phyloP scores from a whole-genome alignment of 257 asterid species.

The Salvia miltiorrhiza region DNA sequence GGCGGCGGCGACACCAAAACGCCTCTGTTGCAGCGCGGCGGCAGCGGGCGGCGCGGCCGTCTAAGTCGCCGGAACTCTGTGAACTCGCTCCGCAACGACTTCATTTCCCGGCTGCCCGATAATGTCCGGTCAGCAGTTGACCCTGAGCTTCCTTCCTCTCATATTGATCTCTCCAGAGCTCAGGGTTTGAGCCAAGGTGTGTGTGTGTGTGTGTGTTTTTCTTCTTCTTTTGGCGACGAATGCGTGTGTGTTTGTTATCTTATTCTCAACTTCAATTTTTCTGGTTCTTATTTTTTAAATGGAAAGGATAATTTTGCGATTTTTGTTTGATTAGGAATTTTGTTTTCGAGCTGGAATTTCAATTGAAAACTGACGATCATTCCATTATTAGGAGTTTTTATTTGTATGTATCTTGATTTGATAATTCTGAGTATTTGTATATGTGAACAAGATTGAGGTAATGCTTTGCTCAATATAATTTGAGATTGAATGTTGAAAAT shows the following conservation, averaged over 20 bases:
- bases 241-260: not conserved
- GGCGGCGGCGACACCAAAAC: conserved; percentile 28
- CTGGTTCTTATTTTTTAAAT: not conserved
- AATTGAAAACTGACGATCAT: not conserved
- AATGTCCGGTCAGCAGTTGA: conserved; percentile 61
- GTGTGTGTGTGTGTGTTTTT: not conserved
- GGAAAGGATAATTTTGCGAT: no score
- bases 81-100: conserved; percentile 52
- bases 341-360: not conserved
- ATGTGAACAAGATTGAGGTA: not conserved
- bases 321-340: not conserved
- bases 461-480: not conserved
- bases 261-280: not conserved
- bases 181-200: conserved; percentile 54
- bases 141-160: conserved; percentile 45
- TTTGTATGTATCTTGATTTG: not conserved
- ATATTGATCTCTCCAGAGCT: conserved; percentile 39
- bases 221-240: no score
- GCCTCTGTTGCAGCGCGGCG: conserved; percentile 44
- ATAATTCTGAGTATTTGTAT: not conserved
- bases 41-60: conserved; percentile 48
- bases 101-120: conserved; percentile 61
- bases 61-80: conserved; percentile 68
- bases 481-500: not conserved
- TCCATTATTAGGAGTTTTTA: not conserved